These are phyloP conservation scores for Cladosporium sp. DNA, from an alignment of 2,329 filamentous ascomycete species.

Conservation along the genomic window DNA sequence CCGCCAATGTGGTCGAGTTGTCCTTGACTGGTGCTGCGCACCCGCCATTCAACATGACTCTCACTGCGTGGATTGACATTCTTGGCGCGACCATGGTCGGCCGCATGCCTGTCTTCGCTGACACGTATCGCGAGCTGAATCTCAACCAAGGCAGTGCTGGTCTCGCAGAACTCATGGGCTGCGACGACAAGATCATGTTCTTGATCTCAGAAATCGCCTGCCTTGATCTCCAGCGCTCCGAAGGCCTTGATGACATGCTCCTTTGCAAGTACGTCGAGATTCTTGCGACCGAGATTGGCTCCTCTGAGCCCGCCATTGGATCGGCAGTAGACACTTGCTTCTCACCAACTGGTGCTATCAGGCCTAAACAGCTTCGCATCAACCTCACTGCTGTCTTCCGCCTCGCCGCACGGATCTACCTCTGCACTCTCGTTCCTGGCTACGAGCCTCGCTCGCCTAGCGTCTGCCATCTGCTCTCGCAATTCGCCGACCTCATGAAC, in stretches of 20 bases:
- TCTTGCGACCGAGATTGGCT: conserved; percentile 80
- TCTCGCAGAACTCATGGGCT: conserved; percentile 91
- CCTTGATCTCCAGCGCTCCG: conserved; percentile 79
- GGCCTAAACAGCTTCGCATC: conserved; percentile 75
- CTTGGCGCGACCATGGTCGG: conserved; percentile 90
- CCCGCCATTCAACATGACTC: conserved; percentile 90
- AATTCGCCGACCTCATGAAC: conserved; percentile 70
- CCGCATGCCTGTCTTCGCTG: conserved; percentile 78
- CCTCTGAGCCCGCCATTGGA: conserved; percentile 62
- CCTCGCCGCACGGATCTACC: conserved; percentile 86
- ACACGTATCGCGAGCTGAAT: conserved; percentile 94
- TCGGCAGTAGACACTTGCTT: conserved; percentile 46
- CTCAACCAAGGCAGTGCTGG: conserved; percentile 64
- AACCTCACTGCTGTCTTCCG: conserved; percentile 92
- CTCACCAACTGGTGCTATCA: conserved; percentile 65
- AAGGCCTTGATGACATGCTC: conserved; percentile 77
- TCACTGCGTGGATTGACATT: conserved; percentile 95
- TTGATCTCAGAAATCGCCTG: conserved; percentile 96
- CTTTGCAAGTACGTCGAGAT: conserved; percentile 85
- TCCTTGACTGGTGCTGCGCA: conserved; percentile 47
- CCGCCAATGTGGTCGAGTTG: conserved; percentile 53
- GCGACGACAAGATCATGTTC: conserved; percentile 96
- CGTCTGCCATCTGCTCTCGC: conserved; percentile 71
- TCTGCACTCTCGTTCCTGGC: conserved; percentile 91
- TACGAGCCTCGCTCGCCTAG: conserved; percentile 72